Conservation (phyloP, 2,329 filamentous ascomycete genomes). For the Aspergillus neotritici region DNA sequence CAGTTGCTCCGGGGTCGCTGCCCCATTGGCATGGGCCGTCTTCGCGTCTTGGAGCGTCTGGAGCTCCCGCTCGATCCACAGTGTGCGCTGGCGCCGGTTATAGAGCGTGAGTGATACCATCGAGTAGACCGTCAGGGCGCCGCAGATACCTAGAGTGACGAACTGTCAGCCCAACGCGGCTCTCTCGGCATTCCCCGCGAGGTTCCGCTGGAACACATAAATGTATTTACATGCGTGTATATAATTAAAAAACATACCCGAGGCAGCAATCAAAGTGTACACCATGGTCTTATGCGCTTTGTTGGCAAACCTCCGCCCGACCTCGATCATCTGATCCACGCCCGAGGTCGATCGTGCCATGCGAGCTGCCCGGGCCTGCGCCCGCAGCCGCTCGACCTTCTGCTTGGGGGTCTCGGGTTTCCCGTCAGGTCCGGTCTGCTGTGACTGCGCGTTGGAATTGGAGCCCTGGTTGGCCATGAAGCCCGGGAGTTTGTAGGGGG, state of each 20-base stretch:
- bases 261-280: constrained; percentile 55
- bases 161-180: constrained; percentile 1
- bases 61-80: constrained; percentile 53
- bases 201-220: neutral
- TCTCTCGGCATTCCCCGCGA: neutral
- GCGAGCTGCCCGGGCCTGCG: constrained; percentile 62
- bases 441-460: constrained; percentile 9
- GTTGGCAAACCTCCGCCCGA: constrained; percentile 55
- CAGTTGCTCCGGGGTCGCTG: constrained; percentile 37
- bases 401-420: constrained; percentile 60
- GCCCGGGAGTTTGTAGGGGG: constrained; percentile 29
- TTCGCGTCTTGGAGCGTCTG: constrained; percentile 39
- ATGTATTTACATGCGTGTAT: neutral
- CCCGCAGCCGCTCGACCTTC: constrained; percentile 62
- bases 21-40: constrained; percentile 36
- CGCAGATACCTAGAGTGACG: constrained; percentile 49
- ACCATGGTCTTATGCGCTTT: constrained; percentile 56
- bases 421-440: constrained; percentile 20
- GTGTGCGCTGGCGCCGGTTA: constrained; percentile 59
- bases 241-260: constrained; percentile 42
- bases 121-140: constrained; percentile 58
- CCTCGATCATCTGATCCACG: constrained; percentile 50
- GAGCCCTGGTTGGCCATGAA: constrained; percentile 17
- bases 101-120: constrained; percentile 62
- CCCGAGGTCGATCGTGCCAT: constrained; percentile 53